Evolutionary conservation across 2,329 filamentous ascomycete species (phyloP), one percentile per base, ranked within the genome.

Genomic region (Pyrenophora tritici-repentis): DNA sequence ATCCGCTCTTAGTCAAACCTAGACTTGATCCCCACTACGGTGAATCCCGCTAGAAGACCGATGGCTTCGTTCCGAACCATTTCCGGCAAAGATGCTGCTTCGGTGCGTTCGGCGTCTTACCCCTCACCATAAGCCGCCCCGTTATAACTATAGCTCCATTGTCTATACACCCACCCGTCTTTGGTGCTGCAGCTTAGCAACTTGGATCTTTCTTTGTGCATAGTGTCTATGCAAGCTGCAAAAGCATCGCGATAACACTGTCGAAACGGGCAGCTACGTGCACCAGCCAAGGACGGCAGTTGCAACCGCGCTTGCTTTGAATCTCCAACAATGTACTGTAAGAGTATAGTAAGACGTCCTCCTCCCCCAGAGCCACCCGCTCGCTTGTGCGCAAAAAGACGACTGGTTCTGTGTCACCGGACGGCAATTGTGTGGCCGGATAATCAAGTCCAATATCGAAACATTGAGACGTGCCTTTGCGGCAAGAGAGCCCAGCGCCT

Each of bases 21-120:
- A 40, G 31, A 35, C 34, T 3, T 46, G 29, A 22, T 20, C 31
- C 37, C 48, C 37, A 42, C 48, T 31, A 37, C 48, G 48, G 48
- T 51, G 42, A 51, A 20, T 47, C 20, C 48, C 48, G 48, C 18
- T 33, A 26, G 29, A 24, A 35, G 37, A 29, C 2, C 10, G 26
- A 29, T 29, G 26, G 26, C 26, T 29, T 35, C n/a, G 31, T 36
- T 35, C 26, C 22, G 32, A 51, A 29, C 31, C 32, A 47, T 47
- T 41, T 29, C 48, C 48, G 48, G 48, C 18, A 47, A 31, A 34
- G 34, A 40, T 47, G 41, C 48, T 36, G 14, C 17, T 47, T 51
- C 48, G 48, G 48, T 39, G 37, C n/a, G 9, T 46, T 51, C 42
- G 42, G 48, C 43, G 37, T 12, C 34, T 51, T 52, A 52, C 49